Evolutionary conservation across 2,329 filamentous ascomycete species (phyloP).

Genomic region (Epichloe typhina): DNA sequence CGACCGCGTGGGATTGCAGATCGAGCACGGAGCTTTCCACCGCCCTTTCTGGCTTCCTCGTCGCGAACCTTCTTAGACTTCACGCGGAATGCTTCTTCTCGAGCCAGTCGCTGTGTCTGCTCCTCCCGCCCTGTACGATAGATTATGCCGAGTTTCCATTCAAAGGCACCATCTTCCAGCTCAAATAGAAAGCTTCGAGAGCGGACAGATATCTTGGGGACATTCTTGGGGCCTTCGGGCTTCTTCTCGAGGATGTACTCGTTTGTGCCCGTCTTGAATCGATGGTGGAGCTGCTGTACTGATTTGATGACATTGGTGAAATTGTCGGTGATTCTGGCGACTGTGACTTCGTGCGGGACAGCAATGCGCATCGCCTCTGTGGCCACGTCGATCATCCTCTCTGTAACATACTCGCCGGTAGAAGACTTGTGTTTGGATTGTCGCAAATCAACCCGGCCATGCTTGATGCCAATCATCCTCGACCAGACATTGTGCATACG

Average conservation of each 20-base stretch:
- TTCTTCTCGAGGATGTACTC: slow-evolving; percentile 80
- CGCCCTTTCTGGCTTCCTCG: slow-evolving; percentile 45
- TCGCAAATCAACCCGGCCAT: slow-evolving; percentile 66
- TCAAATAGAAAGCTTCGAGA: slow-evolving; percentile 78
- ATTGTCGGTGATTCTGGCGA: slow-evolving; percentile 90
- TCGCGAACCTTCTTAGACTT: slow-evolving; percentile 78
- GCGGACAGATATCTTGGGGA: slow-evolving; percentile 75
- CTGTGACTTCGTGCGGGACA: slow-evolving; percentile 80
- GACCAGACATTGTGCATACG: slow-evolving; percentile 77
- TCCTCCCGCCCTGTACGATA: slow-evolving; percentile 82
- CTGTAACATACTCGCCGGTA: slow-evolving; percentile 45
- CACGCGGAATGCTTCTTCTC: slow-evolving; percentile 77
- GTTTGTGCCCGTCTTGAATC: slow-evolving; percentile 75
- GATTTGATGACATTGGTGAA: slow-evolving; percentile 79
- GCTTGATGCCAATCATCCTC: slow-evolving; percentile 71
- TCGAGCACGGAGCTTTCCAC: slow-evolving; percentile 39
- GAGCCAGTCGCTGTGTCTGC: slow-evolving; percentile 76
- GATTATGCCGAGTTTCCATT: slow-evolving; percentile 93
- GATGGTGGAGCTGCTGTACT: slow-evolving; percentile 79
- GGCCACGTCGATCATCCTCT: slow-evolving; percentile 72
- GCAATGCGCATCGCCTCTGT: slow-evolving; percentile 78
- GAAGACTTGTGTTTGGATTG: slow-evolving; percentile 58
- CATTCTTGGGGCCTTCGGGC: slow-evolving; percentile 71
- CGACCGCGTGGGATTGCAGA: slow-evolving; percentile 33
- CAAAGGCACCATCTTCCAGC: slow-evolving; percentile 89